These are phyloP conservation scores for Calcarisporium arbuscula DNA, from an alignment of 2,329 filamentous ascomycete genomes.

Conservation along the genomic window DNA sequence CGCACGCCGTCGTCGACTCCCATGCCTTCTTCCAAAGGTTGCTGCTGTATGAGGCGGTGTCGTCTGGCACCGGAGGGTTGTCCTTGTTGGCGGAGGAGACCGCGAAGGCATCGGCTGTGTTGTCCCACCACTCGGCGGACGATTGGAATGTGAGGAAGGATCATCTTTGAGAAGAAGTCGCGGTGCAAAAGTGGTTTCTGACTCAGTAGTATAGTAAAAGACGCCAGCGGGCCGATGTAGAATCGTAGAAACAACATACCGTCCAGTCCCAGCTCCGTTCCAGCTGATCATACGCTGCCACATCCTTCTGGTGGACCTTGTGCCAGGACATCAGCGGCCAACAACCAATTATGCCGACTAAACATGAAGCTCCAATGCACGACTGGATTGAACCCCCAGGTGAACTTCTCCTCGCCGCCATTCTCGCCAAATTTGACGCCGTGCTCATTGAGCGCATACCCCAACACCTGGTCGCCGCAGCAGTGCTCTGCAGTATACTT, in stretches of 20 bases:
- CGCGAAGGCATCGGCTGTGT: constrained; percentile 13
- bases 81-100: constrained; percentile 15
- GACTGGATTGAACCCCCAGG: constrained; percentile 17
- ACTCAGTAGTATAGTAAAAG: not conserved
- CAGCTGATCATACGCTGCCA: constrained; percentile 15
- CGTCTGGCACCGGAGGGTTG: constrained; percentile 8
- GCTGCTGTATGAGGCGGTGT: constrained; percentile 7
- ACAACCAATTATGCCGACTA: constrained; percentile 16
- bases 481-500: constrained; percentile 16
- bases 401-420: constrained; percentile 17
- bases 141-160: constrained; percentile 13
- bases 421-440: constrained; percentile 18
- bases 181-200: constrained; percentile 15
- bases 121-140: constrained; percentile 17
- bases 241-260: constrained; percentile 4
- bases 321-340: constrained; percentile 17
- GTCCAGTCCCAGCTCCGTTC: constrained; percentile 16
- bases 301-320: constrained; percentile 18
- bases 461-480: constrained; percentile 19
- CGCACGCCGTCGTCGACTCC: constrained; percentile 15
- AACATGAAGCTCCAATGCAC: constrained; percentile 18
- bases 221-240: not conserved
- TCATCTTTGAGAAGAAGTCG: constrained; percentile 16
- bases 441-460: constrained; percentile 12
- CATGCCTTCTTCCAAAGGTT: constrained; percentile 14